phyloP scores from a whole-genome alignment of 345 rosid species.

The Tarenaya hassleriana region DNA sequence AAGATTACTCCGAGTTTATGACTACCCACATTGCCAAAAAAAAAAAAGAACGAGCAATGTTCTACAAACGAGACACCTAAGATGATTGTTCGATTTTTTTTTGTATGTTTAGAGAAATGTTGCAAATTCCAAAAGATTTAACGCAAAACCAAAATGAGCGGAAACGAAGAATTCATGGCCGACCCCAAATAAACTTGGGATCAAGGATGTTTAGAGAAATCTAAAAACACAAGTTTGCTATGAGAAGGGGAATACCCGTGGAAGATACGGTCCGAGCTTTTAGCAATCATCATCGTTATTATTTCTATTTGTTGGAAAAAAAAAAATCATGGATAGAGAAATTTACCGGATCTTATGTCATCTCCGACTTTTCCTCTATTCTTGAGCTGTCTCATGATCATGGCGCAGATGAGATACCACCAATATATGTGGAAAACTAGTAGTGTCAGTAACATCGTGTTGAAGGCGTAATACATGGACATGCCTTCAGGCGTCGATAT shows the following conservation, averaged over 20 bases:
- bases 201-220: no score
- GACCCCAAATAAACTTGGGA: no score
- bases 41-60: no score
- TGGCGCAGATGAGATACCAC: slow-evolving; percentile 88
- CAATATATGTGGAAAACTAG: slow-evolving; percentile 93
- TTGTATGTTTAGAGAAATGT: no score
- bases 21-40: no score
- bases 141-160: no score
- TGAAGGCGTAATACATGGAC: slow-evolving; percentile 61
- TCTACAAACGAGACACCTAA: not conserved
- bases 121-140: no score
- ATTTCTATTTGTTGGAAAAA: not conserved
- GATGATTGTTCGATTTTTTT: no score
- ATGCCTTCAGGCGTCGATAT: slow-evolving; percentile 35
- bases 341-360: slow-evolving; percentile 94
- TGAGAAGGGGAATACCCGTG: no score
- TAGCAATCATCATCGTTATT: not conserved
- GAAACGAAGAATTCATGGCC: no score
- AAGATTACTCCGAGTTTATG: no score
- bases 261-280: not conserved
- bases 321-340: slow-evolving; percentile 2
- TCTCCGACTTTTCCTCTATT: slow-evolving; percentile 93
- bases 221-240: no score
- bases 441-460: slow-evolving; percentile 77
- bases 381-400: slow-evolving; percentile 72